Conservation (phyloP, 2,329 filamentous ascomycete species). For the Aspergillus bombycis region DNA sequence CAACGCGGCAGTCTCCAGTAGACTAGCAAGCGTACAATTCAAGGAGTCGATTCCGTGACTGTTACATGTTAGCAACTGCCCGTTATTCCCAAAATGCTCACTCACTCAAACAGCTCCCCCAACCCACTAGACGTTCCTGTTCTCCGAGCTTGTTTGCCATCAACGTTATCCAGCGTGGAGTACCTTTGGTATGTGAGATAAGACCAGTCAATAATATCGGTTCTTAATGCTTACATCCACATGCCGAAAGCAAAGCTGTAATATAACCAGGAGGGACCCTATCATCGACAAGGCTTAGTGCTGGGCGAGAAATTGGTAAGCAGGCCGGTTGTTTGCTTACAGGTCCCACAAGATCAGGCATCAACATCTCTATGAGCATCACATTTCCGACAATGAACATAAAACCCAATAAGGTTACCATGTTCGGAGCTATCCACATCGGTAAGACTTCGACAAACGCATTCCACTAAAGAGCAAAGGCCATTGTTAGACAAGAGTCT, state of each 20-base stretch:
- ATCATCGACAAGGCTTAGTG: slow-evolving; percentile 20
- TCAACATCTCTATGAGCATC: slow-evolving; percentile 70
- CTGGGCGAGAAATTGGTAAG: slow-evolving; percentile 3
- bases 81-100: slow-evolving; percentile 23
- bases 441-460: slow-evolving; percentile 88
- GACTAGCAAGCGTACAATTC: slow-evolving; percentile 91
- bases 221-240: slow-evolving; percentile 71
- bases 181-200: slow-evolving; percentile 54
- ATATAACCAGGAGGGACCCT: slow-evolving; percentile 91
- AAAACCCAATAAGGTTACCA: slow-evolving; percentile 95
- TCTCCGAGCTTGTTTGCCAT: slow-evolving; percentile 93
- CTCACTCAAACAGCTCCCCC: slow-evolving; percentile 89
- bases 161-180: slow-evolving; percentile 98
- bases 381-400: slow-evolving; percentile 90
- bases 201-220: neutral
- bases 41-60: slow-evolving; percentile 95
- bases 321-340: slow-evolving; percentile 54
- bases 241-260: slow-evolving; percentile 93
- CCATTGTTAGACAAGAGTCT: slow-evolving; percentile 13
- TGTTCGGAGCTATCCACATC: slow-evolving; percentile 95
- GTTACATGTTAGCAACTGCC: slow-evolving; percentile 26
- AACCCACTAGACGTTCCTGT: slow-evolving; percentile 94
- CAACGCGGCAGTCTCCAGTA: slow-evolving; percentile 92
- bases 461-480: slow-evolving; percentile 76
- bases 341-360: slow-evolving; percentile 89